phyloP scores from a whole-genome alignment of 1,284 basidiomycete species.

The Pseudozyma thailandica region DNA sequence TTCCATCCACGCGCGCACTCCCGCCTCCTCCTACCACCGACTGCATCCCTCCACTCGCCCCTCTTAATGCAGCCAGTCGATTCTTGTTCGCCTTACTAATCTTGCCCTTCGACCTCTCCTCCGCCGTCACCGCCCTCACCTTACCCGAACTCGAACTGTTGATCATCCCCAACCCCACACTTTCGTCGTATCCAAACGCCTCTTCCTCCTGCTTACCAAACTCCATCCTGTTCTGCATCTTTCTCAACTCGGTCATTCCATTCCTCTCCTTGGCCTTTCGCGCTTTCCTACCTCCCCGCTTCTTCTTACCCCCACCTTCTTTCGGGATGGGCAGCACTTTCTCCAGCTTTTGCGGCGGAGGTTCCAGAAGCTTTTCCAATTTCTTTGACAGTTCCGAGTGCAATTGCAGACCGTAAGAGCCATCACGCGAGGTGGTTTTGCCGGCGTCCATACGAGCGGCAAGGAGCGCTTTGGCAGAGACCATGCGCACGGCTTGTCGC shows the following conservation, averaged over 20 bases:
- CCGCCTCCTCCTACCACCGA: slow-evolving; percentile 3
- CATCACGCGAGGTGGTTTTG: slow-evolving; percentile 78
- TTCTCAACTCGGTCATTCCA: slow-evolving; percentile 94
- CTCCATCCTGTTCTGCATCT: slow-evolving; percentile 94
- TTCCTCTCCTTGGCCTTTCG: slow-evolving; percentile 97
- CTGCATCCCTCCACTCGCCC: slow-evolving; percentile 65
- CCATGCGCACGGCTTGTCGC: slow-evolving; percentile 88
- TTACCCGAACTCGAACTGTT: slow-evolving; percentile 80
- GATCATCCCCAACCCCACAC: slow-evolving; percentile 96
- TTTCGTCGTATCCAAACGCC: slow-evolving; percentile 94
- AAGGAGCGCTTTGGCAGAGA: slow-evolving; percentile 89
- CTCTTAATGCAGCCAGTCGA: slow-evolving; percentile 71
- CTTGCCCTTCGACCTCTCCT: slow-evolving; percentile 90
- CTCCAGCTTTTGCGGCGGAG: slow-evolving; percentile 89
- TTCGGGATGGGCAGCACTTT: slow-evolving; percentile 97
- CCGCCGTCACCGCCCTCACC: slow-evolving; percentile 84
- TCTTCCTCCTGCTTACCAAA: slow-evolving; percentile 97
- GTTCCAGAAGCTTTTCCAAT: slow-evolving; percentile 90
- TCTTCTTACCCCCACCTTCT: slow-evolving; percentile 85
- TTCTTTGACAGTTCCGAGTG: slow-evolving; percentile 88
- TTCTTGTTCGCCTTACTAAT: slow-evolving; percentile 95
- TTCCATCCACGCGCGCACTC: slow-evolving; percentile 71
- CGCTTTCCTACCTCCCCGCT: slow-evolving; percentile 92
- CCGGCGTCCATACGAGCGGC: slow-evolving; percentile 93
- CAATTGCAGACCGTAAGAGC: slow-evolving; percentile 81